Percentiles rank a stretch among this genome's conserved stretches.
phyloP scores from a whole-genome alignment of 805 yeast genomes.

The Pichia scutulata region DNA sequence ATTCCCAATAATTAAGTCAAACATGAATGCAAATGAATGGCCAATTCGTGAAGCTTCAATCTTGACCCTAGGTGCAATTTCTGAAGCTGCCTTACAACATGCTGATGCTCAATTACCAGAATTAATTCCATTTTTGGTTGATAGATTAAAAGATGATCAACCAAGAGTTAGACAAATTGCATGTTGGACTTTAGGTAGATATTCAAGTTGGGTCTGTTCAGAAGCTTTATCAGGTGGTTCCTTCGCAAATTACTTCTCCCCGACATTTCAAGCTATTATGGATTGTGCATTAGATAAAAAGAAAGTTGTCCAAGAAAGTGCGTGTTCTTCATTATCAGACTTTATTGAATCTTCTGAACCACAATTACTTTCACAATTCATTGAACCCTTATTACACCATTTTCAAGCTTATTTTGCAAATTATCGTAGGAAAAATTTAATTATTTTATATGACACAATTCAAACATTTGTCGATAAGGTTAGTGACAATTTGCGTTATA shows the following conservation, averaged over 20 bases:
- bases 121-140: conserved; percentile 77
- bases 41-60: conserved; percentile 89
- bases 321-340: conserved; percentile 78
- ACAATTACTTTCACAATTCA: conserved; percentile 50
- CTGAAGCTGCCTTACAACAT: conserved; percentile 75
- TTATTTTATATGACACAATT: conserved; percentile 81
- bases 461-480: conserved; percentile 80
- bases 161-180: conserved; percentile 87
- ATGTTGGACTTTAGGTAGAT: conserved; percentile 93
- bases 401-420: conserved; percentile 65
- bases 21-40: conserved; percentile 70
- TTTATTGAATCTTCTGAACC: conserved; percentile 73
- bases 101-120: conserved; percentile 69
- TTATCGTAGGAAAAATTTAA: conserved; percentile 77
- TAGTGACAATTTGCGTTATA: conserved; percentile 45
- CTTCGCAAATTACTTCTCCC: conserved; percentile 60
- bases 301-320: conserved; percentile 93
- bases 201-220: conserved; percentile 70
- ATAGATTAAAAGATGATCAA: conserved; percentile 64
- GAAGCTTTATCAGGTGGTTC: conserved; percentile 57
- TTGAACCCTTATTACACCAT: conserved; percentile 60
- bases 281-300: conserved; percentile 70
- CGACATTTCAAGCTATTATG: conserved; percentile 72
- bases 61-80: conserved; percentile 90
- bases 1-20: conserved; percentile 68